Evolutionary conservation across 352 stramenopile species (phyloP), one percentile per base, ranked within the genome.

Genomic region (Pythium scleroteichum): DNA sequence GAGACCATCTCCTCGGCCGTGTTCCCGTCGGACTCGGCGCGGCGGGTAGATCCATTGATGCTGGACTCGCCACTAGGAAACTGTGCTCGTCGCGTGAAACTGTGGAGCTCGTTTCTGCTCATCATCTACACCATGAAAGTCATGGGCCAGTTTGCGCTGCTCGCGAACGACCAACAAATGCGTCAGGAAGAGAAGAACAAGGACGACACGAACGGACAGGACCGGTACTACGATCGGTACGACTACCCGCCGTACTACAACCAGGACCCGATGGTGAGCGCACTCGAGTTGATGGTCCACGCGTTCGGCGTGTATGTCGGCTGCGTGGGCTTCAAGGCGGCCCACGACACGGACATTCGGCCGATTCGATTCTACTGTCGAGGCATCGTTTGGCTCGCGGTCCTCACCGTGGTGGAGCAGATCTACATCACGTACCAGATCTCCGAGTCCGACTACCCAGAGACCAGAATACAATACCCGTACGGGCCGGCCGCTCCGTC

Each of bases 41-140:
- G 84, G 27, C 81, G 83, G 10, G 79, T 95, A n/a, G 85, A 95
- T 35, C 85, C 85, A 32, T 60, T 95, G 50, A 92, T 95, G 83
- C 79, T 93, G 10, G 85, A 95, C 68, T 90, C 85, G 32, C 72
- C 85, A 1, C 64, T 95, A 16, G 86, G 86, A 19, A 94, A 92
- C 49, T 90, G 82, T 35, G 86, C 86, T 29, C 80, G 84, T 12
- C 80, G 86, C 46, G 84, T 95, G 35, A 95, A 95, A 61, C 78
- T 95, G 33, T 95, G 86, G 86, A 92, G 83, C 42, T 94, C 84
- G 12, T 94, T 95, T 52, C 59, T 95, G 48, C 58, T 95, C 24
- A 94, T 95, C 55, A 93, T 95, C 48, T 92, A 95, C 75, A 93
- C 86, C 3, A 95, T 95, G 86, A 95, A 95, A 57, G 82, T 94